These are phyloP conservation scores for Candida loeiensis DNA, from an alignment of 805 yeast species.

Conservation along the genomic window DNA sequence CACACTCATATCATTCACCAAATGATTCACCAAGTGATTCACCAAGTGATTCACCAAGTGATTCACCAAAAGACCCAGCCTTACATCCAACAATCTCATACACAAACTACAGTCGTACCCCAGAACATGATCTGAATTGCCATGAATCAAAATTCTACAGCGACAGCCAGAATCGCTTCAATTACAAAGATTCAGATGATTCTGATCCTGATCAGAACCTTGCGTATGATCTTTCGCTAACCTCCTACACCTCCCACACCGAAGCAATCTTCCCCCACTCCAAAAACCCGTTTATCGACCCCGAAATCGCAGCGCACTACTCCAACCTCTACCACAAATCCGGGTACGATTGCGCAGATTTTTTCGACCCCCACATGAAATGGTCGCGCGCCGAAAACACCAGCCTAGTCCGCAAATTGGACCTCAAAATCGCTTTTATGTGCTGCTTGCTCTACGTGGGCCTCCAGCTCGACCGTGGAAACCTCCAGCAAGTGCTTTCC, in stretches of 20 bases:
- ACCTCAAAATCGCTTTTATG: conserved; percentile 21
- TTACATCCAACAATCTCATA: no score
- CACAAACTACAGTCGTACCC: no score
- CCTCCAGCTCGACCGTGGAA: conserved; percentile 24
- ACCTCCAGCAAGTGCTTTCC: conserved; percentile 23
- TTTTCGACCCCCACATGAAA: conserved; percentile 54
- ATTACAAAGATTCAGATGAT: no score
- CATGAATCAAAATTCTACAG: no score
- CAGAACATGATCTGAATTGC: not conserved
- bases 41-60: no score
- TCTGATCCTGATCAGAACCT: no score
- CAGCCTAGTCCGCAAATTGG: conserved; percentile 16
- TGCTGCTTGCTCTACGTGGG: conserved; percentile 22
- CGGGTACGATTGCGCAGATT: conserved; percentile 51
- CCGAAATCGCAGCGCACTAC: conserved; percentile 33
- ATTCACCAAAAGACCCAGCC: no score
- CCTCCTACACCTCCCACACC: no score
- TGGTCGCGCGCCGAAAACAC: conserved; percentile 23
- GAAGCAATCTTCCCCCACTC: conserved; percentile 1
- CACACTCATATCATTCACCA: no score
- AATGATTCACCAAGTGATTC: no score
- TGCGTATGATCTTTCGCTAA: no score
- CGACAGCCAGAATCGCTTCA: no score
- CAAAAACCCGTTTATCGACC: conserved; percentile 6
- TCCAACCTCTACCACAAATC: conserved; percentile 42